Evolutionary conservation across 1,139 yeast species (phyloP), one percentile per base, ranked within the genome.

Genomic region (Meyerozyma guilliermondii): DNA sequence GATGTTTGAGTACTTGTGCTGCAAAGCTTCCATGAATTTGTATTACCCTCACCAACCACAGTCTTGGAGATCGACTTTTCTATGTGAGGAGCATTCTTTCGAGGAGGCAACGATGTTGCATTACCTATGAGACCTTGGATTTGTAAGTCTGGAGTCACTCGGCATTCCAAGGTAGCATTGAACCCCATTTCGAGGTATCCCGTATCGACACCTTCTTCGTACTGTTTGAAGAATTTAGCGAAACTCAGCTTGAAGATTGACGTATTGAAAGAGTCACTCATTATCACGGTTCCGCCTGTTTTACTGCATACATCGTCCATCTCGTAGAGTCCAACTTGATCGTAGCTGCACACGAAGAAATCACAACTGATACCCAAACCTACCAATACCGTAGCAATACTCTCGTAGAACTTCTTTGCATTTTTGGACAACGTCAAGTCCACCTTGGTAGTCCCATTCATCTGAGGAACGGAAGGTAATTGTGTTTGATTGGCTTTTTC

Each of bases 181-280:
- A 78, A 62, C 1, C 80, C 87, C 68, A 76, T 66, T 38, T 73
- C 73, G 28, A 76, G 57, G 41, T 54, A 63, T 34, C 53, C 62
- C 3, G 48, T 38, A 2, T 59, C 66, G 14, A 58, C 58, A 7
- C 59, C 59, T 18, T 66, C 66, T n/a, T 52, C 58, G 41, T 52
- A 55, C 41, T 66, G 67, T 20, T 58, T 61, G 50, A 80, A 72
- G 49, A 79, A 76, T 51, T 76, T 75, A 43, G 75, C 65, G 44
- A 81, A 72, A 46, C 86, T 80, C 58, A 81, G 86, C 50, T 76
- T 78, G 63, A 81, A 81, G 47, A 81, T 81, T 1, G 87, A 76
- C 0, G 86, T 80, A 39, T 75, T 71, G 52, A 81, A 81, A 4
- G 83, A 77, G 59, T 81, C 87, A 48, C 81, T 69, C 69, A 81